phyloP scores from a whole-genome alignment of 306 rosid species.

The Cajanus cajan region DNA sequence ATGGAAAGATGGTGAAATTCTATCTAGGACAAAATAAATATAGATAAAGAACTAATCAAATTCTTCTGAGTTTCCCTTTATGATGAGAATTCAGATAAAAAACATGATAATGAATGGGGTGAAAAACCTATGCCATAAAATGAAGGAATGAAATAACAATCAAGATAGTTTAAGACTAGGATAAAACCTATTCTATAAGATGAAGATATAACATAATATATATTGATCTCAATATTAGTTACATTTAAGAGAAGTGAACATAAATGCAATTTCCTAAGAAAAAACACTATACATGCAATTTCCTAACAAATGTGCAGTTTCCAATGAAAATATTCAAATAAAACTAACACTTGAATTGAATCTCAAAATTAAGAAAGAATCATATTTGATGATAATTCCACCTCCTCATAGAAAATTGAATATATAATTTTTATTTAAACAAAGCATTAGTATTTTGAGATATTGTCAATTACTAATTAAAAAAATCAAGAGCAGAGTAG shows the following conservation, averaged over 20 bases:
- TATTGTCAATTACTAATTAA: too few relatives aligned
- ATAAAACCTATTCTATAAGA: too few relatives aligned
- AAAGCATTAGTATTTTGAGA: too few relatives aligned
- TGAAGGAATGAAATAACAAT: background rate
- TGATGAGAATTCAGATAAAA: conserved; percentile 52
- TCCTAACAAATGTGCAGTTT: too few relatives aligned
- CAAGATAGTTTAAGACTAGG: too few relatives aligned
- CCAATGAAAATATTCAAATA: too few relatives aligned
- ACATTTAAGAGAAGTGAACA: background rate
- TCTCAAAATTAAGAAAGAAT: too few relatives aligned
- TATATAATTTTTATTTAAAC: too few relatives aligned
- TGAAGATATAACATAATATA: background rate
- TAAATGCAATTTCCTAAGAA: background rate
- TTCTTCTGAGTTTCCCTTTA: conserved; percentile 65
- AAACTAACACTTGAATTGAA: too few relatives aligned
- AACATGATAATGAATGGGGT: conserved; percentile 62
- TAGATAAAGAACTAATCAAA: conserved; percentile 42
- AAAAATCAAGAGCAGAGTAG: too few relatives aligned
- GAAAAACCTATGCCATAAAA: conserved; percentile 43
- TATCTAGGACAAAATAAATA: background rate
- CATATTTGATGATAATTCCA: too few relatives aligned
- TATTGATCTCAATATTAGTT: background rate
- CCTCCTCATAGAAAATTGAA: too few relatives aligned
- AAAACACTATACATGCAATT: background rate
- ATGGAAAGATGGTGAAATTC: background rate